phyloP scores from a whole-genome alignment of 306 rosid species.

The Gleditsia sinensis region DNA sequence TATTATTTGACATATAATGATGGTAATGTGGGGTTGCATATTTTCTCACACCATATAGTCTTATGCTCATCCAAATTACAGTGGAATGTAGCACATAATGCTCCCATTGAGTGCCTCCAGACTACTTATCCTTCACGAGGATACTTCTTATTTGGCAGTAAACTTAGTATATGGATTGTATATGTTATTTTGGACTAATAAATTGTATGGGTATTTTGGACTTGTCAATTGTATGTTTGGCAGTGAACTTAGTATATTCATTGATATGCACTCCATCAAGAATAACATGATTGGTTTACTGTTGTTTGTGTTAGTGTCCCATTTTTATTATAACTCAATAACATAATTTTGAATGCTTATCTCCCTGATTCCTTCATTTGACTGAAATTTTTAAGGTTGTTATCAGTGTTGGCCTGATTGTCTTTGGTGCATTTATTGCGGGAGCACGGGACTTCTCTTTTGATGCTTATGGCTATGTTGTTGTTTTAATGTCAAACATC shows the following conservation, averaged over 20 bases:
- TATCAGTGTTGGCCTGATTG: slow-evolving; percentile 94
- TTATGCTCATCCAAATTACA: not conserved
- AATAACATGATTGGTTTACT: slow-evolving; percentile 16
- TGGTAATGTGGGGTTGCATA: not conserved
- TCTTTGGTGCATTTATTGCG: slow-evolving; percentile 91
- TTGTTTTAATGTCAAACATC: slow-evolving; percentile 89
- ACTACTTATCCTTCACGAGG: too few species aligned
- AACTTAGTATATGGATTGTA: not conserved
- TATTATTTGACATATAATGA: slow-evolving; percentile 1
- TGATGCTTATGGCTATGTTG: slow-evolving; percentile 79
- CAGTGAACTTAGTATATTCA: not conserved
- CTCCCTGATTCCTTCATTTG: slow-evolving; percentile 63
- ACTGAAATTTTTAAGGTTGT: slow-evolving; percentile 76
- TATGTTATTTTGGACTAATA: not conserved
- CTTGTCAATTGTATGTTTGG: not conserved
- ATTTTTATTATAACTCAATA: not conserved
- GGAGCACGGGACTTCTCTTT: slow-evolving; percentile 94
- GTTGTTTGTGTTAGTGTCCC: not conserved
- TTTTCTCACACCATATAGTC: not conserved
- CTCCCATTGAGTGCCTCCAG: not conserved
- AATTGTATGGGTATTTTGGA: not conserved
- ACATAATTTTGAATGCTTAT: slow-evolving; percentile 35
- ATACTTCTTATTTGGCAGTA: not conserved
- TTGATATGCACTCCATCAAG: slow-evolving; percentile 13
- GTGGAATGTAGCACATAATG: not conserved